Conservation (phyloP, 768 basidiomycete species). For the Boletus subparvulus region DNA sequence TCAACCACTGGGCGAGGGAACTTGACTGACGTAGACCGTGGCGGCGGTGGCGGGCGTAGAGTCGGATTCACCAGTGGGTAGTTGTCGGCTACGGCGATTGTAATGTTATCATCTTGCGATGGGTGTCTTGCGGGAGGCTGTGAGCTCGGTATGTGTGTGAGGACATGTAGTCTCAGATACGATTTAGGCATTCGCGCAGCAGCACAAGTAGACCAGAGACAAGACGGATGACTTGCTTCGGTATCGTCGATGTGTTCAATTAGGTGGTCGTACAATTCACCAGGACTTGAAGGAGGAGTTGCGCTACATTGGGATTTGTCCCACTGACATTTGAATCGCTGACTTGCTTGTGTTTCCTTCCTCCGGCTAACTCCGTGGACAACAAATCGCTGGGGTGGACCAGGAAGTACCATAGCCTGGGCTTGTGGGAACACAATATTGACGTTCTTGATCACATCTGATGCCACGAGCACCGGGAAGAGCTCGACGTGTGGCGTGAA, state of each 20-base stretch:
- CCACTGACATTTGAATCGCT: slow-evolving; percentile 81
- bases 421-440: slow-evolving; percentile 82
- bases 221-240: slow-evolving; percentile 49
- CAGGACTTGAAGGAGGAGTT: slow-evolving; percentile 47
- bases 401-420: slow-evolving; percentile 80
- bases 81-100: slow-evolving; percentile 56
- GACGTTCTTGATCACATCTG: slow-evolving; percentile 94
- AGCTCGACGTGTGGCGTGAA: slow-evolving; percentile 63
- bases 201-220: slow-evolving; percentile 73
- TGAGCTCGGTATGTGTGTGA: slow-evolving; percentile 71
- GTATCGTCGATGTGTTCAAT: slow-evolving; percentile 52
- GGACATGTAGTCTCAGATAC: slow-evolving; percentile 61
- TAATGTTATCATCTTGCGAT: slow-evolving; percentile 72
- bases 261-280: slow-evolving; percentile 75
- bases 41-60: slow-evolving; percentile 64
- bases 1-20: slow-evolving; percentile 60
- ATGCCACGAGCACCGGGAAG: slow-evolving; percentile 70
- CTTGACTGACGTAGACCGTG: slow-evolving; percentile 58
- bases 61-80: slow-evolving; percentile 67
- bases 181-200: slow-evolving; percentile 46
- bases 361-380: slow-evolving; percentile 81
- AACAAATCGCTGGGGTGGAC: slow-evolving; percentile 73
- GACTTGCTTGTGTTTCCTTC: slow-evolving; percentile 54
- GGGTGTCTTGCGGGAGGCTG: slow-evolving; percentile 59
- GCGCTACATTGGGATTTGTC: slow-evolving; percentile 55